phyloP scores from a whole-genome alignment of 805 yeast genomes.

The Zygoascus biomembranicola region DNA sequence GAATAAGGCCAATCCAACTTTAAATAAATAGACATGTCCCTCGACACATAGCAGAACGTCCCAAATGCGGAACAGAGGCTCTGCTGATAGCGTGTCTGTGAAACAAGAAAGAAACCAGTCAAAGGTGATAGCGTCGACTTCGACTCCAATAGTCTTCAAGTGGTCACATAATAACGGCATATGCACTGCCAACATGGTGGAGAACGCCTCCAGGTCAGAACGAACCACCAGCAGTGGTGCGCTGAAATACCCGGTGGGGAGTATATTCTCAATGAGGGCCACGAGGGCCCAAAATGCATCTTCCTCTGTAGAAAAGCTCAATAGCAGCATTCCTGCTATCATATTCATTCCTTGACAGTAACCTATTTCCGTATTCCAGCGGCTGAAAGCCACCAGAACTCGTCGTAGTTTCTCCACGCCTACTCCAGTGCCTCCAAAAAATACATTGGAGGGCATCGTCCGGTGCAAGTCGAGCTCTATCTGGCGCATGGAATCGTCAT shows the following conservation, averaged over 20 bases:
- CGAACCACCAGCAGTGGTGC: slow-evolving; percentile 30
- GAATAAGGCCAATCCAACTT: slow-evolving; percentile 27
- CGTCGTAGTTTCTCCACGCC: slow-evolving; percentile 41
- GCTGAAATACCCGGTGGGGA: slow-evolving; percentile 39
- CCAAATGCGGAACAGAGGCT: slow-evolving; percentile 44
- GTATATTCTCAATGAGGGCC: slow-evolving; percentile 39
- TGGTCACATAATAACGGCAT: slow-evolving; percentile 37
- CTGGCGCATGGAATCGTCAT: slow-evolving; percentile 36
- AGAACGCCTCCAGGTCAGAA: slow-evolving; percentile 34
- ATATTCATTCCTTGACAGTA: slow-evolving; percentile 57
- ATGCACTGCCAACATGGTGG: slow-evolving; percentile 28
- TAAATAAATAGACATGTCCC: slow-evolving; percentile 32
- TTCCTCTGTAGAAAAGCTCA: slow-evolving; percentile 39
- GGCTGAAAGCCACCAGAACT: slow-evolving; percentile 42
- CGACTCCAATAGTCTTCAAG: slow-evolving; percentile 30
- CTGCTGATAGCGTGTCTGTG: slow-evolving; percentile 43
- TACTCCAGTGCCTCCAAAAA: slow-evolving; percentile 47
- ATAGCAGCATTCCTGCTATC: slow-evolving; percentile 43
- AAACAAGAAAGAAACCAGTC: slow-evolving; percentile 53
- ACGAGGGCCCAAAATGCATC: slow-evolving; percentile 49
- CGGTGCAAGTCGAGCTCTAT: slow-evolving; percentile 46
- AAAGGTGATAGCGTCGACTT: slow-evolving; percentile 42
- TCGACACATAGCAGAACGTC: slow-evolving; percentile 39
- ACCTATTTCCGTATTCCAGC: slow-evolving; percentile 41
- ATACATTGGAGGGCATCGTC: slow-evolving; percentile 47